Conservation (phyloP, 2,329 filamentous ascomycete genomes). For the Grosmannia huntii region DNA sequence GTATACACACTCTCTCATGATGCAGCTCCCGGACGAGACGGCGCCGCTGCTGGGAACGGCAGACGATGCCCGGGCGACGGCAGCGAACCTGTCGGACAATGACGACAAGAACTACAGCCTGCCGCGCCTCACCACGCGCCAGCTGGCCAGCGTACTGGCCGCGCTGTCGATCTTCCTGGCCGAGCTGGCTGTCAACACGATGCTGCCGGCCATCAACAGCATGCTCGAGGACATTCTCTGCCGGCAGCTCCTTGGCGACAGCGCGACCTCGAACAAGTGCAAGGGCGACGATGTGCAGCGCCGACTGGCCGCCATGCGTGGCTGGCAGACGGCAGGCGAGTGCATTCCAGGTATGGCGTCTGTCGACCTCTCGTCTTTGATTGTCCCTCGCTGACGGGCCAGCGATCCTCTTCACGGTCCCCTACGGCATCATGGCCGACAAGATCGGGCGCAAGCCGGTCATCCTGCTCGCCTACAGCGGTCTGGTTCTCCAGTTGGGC, state of each 20-base stretch:
- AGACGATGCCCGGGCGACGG: not conserved
- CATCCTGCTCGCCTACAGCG: slow-evolving; percentile 19
- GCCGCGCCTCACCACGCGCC: slow-evolving; percentile 10
- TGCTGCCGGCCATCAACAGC: slow-evolving; percentile 29
- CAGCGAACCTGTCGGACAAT: not conserved
- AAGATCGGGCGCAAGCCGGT: slow-evolving; percentile 31
- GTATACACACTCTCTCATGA: not conserved
- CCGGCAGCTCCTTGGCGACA: slow-evolving; percentile 18
- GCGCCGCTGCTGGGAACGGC: not conserved
- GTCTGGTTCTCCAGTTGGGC: slow-evolving; percentile 11
- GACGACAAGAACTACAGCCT: slow-evolving; percentile 5
- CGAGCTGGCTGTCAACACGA: slow-evolving; percentile 23
- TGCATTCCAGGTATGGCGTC: slow-evolving; percentile 22
- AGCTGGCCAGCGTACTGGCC: slow-evolving; percentile 16
- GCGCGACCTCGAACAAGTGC: slow-evolving; percentile 30
- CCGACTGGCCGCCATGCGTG: slow-evolving; percentile 36
- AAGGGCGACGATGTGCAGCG: slow-evolving; percentile 36
- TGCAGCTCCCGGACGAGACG: slow-evolving; percentile 1
- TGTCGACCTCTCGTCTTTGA: not conserved
- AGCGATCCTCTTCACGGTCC: slow-evolving; percentile 22
- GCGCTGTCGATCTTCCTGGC: slow-evolving; percentile 26
- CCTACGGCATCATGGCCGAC: slow-evolving; percentile 33
- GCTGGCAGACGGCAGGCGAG: slow-evolving; percentile 31
- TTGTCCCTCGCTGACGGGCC: not conserved
- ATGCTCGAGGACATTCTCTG: slow-evolving; percentile 43